Evolutionary conservation across 192 early-diverging fungal species (phyloP).

Genomic region (Linnemannia exigua): DNA sequence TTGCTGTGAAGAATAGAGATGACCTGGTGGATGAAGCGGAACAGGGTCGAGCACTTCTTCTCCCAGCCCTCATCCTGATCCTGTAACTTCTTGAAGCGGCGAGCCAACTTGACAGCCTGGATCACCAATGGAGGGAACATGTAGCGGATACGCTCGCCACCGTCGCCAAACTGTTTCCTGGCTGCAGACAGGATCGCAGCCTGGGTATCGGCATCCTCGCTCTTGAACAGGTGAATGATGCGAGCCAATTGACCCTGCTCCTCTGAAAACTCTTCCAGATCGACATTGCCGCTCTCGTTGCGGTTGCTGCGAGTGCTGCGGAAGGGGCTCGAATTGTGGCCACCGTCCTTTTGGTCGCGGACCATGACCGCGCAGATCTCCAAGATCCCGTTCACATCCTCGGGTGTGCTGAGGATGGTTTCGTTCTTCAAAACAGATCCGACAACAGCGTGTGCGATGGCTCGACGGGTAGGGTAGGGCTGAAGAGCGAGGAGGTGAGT

Average conservation of each 20-base stretch:
- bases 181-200: constrained; percentile 85
- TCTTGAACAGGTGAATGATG: constrained; percentile 80
- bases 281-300: constrained; percentile 60
- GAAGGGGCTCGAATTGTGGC: constrained; percentile 59
- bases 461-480: constrained; percentile 84
- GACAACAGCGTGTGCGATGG: constrained; percentile 85
- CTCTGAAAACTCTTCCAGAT: constrained; percentile 92
- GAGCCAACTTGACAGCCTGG: constrained; percentile 74
- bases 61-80: constrained; percentile 73
- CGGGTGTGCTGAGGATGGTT: constrained; percentile 74
- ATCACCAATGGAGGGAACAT: constrained; percentile 92
- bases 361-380: constrained; percentile 87
- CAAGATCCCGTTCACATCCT: constrained; percentile 85
- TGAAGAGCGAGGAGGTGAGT: constrained; percentile 88
- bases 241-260: constrained; percentile 93
- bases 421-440: constrained; percentile 77
- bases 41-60: constrained; percentile 80
- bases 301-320: constrained; percentile 39
- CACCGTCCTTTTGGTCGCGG: constrained; percentile 84
- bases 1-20: constrained; percentile 81
- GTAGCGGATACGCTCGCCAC: constrained; percentile 92
- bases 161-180: constrained; percentile 89
- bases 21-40: constrained; percentile 91
- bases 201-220: constrained; percentile 82
- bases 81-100: constrained; percentile 65